These are phyloP conservation scores for Mucor indicus DNA, from an alignment of 371 early-diverging fungal genomes.

Conservation along the genomic window DNA sequence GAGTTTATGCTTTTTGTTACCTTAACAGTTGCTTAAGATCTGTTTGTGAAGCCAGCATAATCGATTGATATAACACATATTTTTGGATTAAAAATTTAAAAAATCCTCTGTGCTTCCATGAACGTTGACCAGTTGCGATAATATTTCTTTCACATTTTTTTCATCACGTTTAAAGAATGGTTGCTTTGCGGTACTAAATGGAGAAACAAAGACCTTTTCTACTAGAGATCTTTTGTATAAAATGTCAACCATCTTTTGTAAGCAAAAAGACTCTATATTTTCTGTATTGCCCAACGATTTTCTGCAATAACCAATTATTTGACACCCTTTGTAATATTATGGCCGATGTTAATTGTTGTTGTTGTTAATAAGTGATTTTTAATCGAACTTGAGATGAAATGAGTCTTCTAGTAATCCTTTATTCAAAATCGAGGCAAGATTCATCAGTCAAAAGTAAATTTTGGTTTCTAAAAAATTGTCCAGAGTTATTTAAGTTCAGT, in stretches of 20 bases:
- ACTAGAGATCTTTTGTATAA: constrained; percentile 11
- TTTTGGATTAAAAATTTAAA: constrained; percentile 4
- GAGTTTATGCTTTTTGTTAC: constrained; percentile 9
- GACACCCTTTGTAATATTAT: too few relatives aligned
- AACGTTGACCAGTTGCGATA: background rate
- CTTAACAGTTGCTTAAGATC: constrained; percentile 9
- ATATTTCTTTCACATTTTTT: background rate
- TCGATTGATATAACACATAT: constrained; percentile 13
- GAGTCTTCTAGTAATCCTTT: too few relatives aligned
- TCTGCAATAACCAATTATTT: constrained; percentile 12
- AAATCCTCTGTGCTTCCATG: constrained; percentile 15
- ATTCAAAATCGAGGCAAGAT: too few relatives aligned
- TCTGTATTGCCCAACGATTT: constrained; percentile 1
- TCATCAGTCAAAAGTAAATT: too few relatives aligned
- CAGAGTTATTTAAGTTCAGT: too few relatives aligned
- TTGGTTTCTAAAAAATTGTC: too few relatives aligned
- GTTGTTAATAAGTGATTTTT: too few relatives aligned
- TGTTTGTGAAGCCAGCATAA: constrained; percentile 16
- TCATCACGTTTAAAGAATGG: constrained; percentile 2
- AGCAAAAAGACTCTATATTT: constrained; percentile 7
- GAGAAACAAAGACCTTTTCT: constrained; percentile 11
- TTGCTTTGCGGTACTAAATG: constrained; percentile 6
- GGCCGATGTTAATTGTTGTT: too few relatives aligned
- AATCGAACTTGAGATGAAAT: too few relatives aligned
- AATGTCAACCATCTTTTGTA: constrained; percentile 11